Evolutionary conservation across 495 filamentous ascomycete species (phyloP), one percentile per base, ranked within the genome.

Genomic region (Penicillium chermesinum): DNA sequence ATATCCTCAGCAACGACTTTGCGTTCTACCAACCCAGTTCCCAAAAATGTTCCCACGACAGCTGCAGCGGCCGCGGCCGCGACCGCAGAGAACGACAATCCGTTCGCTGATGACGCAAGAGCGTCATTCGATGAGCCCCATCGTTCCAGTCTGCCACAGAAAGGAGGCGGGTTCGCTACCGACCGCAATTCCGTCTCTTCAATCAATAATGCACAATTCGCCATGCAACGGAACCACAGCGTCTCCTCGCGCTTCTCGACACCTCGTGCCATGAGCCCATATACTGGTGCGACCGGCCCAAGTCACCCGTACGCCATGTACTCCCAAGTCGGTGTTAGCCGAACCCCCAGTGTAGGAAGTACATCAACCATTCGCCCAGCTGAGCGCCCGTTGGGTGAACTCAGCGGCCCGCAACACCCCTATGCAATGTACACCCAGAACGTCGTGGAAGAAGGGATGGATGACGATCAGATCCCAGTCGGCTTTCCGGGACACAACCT

Each of bases 391-490:
- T 80, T 85, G 38, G 72, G 69, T 16, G 83, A 83, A 10, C 73
- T 81, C 1, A 73, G 67, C 27, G 82, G 83, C n/a, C 88, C 88
- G n/a, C 85, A 86, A 35, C 88, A 93, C 55, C 89, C 90, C 0
- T 95, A 95, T 62, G 80, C 79, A 33, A 83, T 93, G 82, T 95
- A 94, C 57, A 70, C 83, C 2, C 90, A 94, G 48, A 85, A 84
- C 56, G 85, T 84, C 15, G 74, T 81, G 37, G 78, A 82, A 46
- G 72, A 75, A 49, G 67, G 65, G 18, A 61, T 73, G 27, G 61
- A 69, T 44, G 63, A 69, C 17, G 59, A 69, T 7, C 58, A 71
- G 1, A 83, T 87, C 20, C 86, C 86, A 8, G 71, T 91, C 37
- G 88, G 89, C 3, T 95, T 94, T 57, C 81, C 81, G 16, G 85